phyloP scores from a whole-genome alignment of 129 eudicot species.

The Lactuca saligna region DNA sequence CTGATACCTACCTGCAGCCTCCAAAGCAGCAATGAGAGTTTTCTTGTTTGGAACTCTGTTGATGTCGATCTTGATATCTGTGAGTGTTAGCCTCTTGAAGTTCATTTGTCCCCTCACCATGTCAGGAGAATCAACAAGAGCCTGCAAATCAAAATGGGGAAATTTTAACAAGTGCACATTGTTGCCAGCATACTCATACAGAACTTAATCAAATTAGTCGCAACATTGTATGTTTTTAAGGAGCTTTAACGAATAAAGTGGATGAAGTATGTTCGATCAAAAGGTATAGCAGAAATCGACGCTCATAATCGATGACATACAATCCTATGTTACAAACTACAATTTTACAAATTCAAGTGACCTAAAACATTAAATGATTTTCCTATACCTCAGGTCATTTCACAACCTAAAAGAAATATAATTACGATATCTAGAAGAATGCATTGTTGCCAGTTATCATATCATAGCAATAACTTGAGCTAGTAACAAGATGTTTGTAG shows the following conservation, averaged over 20 bases:
- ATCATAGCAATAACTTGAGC: not conserved
- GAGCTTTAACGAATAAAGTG: too few relatives aligned
- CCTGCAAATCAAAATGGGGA: conserved; percentile 23
- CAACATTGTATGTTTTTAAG: too few relatives aligned
- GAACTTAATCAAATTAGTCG: not conserved
- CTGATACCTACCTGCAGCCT: conserved; percentile 51
- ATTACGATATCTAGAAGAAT: not conserved
- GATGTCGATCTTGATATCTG: conserved; percentile 68
- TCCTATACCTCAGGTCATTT: too few relatives aligned
- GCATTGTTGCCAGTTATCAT: not conserved
- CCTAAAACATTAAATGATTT: too few relatives aligned
- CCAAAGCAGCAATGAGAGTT: conserved; percentile 67
- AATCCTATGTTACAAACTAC: too few relatives aligned
- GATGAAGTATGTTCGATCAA: too few relatives aligned
- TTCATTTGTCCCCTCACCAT: conserved; percentile 71
- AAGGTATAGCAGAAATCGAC: too few relatives aligned
- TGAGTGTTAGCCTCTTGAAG: conserved; percentile 70
- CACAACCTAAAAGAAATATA: not conserved
- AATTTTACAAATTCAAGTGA: too few relatives aligned
- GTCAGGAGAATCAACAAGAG: conserved; percentile 74
- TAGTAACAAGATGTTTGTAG: not conserved
- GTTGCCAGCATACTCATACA: not conserved
- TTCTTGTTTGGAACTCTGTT: conserved; percentile 74
- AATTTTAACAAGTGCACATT: not conserved
- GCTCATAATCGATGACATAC: too few relatives aligned